Conservation (phyloP, 2,329 filamentous ascomycete genomes). For the Fusarium virguliforme region DNA sequence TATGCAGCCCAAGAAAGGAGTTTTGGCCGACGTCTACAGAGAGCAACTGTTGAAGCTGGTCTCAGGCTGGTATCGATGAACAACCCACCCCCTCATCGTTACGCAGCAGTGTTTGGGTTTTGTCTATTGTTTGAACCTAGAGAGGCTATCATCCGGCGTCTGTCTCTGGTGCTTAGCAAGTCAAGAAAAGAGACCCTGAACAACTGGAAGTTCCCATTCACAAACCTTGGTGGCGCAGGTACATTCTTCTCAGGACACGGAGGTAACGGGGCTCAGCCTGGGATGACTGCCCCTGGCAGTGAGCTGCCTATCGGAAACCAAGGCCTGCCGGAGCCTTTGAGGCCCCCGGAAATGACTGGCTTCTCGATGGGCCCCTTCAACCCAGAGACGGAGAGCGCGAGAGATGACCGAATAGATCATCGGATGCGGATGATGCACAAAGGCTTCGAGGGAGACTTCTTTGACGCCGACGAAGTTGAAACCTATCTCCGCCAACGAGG, state of each 20-base stretch:
- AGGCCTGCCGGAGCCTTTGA: conserved; percentile 51
- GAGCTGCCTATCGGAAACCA: conserved; percentile 57
- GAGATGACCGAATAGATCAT: conserved; percentile 62
- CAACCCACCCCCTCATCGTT: conserved; percentile 64
- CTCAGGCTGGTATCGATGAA: conserved; percentile 70
- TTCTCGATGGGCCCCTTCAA: conserved; percentile 67
- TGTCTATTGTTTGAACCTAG: conserved; percentile 73
- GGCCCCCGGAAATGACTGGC: conserved; percentile 47
- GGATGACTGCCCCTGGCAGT: conserved; percentile 2
- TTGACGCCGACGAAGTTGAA: conserved; percentile 84
- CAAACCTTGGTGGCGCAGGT: conserved; percentile 78
- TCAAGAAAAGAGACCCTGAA: conserved; percentile 65
- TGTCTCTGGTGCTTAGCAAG: conserved; percentile 55
- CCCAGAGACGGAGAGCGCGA: conserved; percentile 56
- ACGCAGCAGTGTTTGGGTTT: conserved; percentile 78
- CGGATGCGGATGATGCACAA: conserved; percentile 69
- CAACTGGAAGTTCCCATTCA: conserved; percentile 73
- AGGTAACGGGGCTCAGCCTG: conserved; percentile 6
- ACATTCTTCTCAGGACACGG: conserved; percentile 69
- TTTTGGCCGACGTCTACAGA: conserved; percentile 80
- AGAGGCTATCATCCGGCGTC: conserved; percentile 63
- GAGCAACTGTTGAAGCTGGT: conserved; percentile 75
- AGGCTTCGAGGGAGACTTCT: conserved; percentile 82
- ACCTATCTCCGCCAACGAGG: conserved; percentile 77
- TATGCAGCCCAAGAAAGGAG: conserved; percentile 76